phyloP scores from a whole-genome alignment of 1,284 basidiomycete genomes.

The Pisolithus thermaeus region DNA sequence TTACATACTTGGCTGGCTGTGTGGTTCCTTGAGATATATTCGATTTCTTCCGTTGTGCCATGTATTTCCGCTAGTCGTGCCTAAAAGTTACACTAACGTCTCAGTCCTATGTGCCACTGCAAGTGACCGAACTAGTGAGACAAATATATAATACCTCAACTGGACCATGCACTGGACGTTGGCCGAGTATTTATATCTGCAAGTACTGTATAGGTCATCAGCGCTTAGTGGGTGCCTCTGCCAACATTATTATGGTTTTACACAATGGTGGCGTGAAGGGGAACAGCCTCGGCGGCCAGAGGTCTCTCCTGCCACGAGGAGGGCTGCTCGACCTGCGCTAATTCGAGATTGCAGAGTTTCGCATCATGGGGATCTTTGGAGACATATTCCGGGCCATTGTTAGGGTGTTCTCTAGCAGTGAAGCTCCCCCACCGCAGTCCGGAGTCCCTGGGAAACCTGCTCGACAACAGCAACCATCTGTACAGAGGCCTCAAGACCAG shows the following conservation, averaged over 20 bases:
- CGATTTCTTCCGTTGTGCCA: not conserved
- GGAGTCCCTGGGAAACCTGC: not conserved
- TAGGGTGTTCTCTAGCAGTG: conserved; percentile 19
- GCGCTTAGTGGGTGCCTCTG: too few species aligned
- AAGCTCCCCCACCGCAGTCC: conserved; percentile 12
- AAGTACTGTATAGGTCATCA: too few species aligned
- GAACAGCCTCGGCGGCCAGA: too few species aligned
- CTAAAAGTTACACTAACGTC: too few species aligned
- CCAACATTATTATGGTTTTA: not conserved
- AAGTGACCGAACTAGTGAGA: too few species aligned
- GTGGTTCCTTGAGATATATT: conserved; percentile 17
- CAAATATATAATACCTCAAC: too few species aligned
- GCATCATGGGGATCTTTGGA: conserved; percentile 19
- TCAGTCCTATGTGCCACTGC: too few species aligned
- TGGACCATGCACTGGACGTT: too few species aligned
- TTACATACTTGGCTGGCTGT: conserved; percentile 14
- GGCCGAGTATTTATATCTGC: too few species aligned
- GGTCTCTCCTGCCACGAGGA: too few species aligned
- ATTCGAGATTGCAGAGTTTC: not conserved
- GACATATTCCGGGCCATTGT: conserved; percentile 23
- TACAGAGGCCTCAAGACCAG: not conserved
- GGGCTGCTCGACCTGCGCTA: too few species aligned
- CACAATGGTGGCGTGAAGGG: too few species aligned
- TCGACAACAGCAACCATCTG: conserved; percentile 8
- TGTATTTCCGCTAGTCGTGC: not conserved